Percentiles rank a stretch among this genome's conserved stretches.
Conservation (phyloP, 805 yeast genomes). For the Zygoascus flipseniorum region DNA sequence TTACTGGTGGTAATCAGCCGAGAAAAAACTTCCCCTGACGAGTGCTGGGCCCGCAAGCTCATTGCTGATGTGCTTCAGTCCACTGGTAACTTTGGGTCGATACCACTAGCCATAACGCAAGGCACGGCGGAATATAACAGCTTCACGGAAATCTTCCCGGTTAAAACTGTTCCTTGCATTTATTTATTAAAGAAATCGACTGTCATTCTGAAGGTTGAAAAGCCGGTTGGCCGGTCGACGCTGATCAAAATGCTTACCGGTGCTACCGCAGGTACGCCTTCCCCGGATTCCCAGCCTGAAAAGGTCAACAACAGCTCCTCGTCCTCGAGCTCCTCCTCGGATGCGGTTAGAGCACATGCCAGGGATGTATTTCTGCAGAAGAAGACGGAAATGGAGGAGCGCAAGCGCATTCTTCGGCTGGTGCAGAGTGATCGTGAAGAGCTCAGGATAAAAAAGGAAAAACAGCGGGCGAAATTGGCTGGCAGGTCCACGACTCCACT, state of each 20-base stretch:
- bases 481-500: background rate
- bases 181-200: constrained; percentile 44
- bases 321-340: background rate
- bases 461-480: background rate
- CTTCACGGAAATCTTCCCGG: constrained; percentile 51
- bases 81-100: constrained; percentile 21
- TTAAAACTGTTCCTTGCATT: constrained; percentile 45
- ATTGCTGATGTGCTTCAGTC: background rate
- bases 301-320: background rate
- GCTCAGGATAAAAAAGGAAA: constrained; percentile 20
- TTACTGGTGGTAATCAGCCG: constrained; percentile 13
- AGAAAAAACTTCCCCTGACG: background rate
- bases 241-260: background rate
- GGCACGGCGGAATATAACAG: constrained; percentile 37
- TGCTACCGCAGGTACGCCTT: background rate
- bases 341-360: background rate
- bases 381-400: constrained; percentile 35
- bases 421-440: constrained; percentile 48
- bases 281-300: background rate
- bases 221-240: constrained; percentile 23
- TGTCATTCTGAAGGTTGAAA: constrained; percentile 37
- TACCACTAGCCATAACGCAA: constrained; percentile 35
- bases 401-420: constrained; percentile 44
- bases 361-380: background rate
- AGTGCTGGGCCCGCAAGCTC: constrained; percentile 3